Conservation (phyloP, 352 stramenopile species). For the Peronospora belbahrii region DNA sequence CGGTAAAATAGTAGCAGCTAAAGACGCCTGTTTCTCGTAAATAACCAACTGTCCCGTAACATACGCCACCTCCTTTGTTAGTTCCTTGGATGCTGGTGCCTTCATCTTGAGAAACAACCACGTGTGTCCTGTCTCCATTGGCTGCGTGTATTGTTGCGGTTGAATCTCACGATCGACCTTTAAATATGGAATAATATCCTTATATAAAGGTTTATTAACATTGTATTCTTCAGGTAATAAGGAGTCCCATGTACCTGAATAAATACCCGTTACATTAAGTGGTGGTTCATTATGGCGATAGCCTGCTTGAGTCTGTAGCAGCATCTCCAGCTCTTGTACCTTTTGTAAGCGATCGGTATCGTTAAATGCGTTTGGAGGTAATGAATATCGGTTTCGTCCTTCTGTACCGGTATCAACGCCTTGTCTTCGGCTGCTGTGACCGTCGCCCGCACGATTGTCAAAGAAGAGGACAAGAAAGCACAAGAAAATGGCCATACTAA, state of each 20-base stretch:
- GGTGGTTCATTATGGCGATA: conserved; percentile 36
- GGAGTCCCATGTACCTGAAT: conserved; percentile 67
- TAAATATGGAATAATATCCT: conserved; percentile 69
- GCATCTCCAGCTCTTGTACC: conserved; percentile 39
- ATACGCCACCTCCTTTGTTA: conserved; percentile 64
- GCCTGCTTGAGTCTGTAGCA: conserved; percentile 37
- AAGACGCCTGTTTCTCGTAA: conserved; percentile 71
- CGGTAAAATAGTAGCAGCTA: conserved; percentile 69
- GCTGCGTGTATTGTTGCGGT: conserved; percentile 67
- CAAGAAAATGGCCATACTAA: conserved; percentile 83
- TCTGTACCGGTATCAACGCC: conserved; percentile 9
- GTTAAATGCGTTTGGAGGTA: conserved; percentile 46
- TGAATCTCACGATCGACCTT: conserved; percentile 70
- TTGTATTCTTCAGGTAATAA: conserved; percentile 52
- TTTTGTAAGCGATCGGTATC: conserved; percentile 49
- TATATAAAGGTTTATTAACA: conserved; percentile 43
- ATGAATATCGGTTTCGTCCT: conserved; percentile 29
- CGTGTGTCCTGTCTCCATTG: conserved; percentile 59
- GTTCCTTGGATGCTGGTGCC: conserved; percentile 51
- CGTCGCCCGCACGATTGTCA: conserved; percentile 57
- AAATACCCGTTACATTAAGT: conserved; percentile 74
- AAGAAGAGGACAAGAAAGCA: conserved; percentile 86
- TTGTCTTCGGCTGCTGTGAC: conserved; percentile 6
- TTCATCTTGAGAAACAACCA: conserved; percentile 84
- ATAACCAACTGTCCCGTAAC: conserved; percentile 77